A percentile compares a stretch with the other conserved stretches of the same genome.
Evolutionary conservation across 306 rosid genomes (phyloP).

Genomic region (Purshia tridentata): DNA sequence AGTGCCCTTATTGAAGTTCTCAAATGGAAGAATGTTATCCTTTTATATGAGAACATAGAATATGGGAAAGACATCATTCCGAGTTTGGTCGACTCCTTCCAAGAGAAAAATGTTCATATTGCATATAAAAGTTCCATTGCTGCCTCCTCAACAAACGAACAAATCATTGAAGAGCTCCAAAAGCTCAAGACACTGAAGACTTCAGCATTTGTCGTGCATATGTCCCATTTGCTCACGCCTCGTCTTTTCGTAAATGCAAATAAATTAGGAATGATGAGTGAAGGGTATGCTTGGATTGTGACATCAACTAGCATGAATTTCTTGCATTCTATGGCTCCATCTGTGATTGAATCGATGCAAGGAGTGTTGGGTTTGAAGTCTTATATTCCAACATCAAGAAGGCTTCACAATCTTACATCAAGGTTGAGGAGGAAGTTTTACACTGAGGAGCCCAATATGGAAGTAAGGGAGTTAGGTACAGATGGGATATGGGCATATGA

Average conservation of each 20-base stretch:
- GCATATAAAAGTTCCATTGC: not conserved
- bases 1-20: not conserved
- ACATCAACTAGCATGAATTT: slow-evolving; percentile 6
- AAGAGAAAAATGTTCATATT: not conserved
- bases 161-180: slow-evolving; percentile 9
- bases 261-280: not conserved
- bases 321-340: slow-evolving; percentile 1
- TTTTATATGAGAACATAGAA: slow-evolving; percentile 5
- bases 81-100: not conserved
- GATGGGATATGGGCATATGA: slow-evolving; percentile 14
- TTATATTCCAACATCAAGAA: not conserved
- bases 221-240: not conserved
- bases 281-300: slow-evolving; percentile 16
- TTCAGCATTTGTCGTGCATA: slow-evolving; percentile 2
- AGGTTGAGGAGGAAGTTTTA: slow-evolving; percentile 10
- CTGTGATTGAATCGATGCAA: slow-evolving; percentile 17
- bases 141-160: slow-evolving; percentile 2
- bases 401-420: slow-evolving; percentile 4
- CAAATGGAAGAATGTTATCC: slow-evolving; percentile 12
- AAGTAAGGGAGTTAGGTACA: not conserved
- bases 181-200: not conserved
- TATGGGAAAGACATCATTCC: not conserved
- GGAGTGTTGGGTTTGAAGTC: slow-evolving; percentile 12
- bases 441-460: not conserved
- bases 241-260: slow-evolving; percentile 8